A percentile compares a stretch with the other conserved stretches of the same genome.
Conservation (phyloP, 768 basidiomycete species). For the Hypholoma sublateritium region DNA sequence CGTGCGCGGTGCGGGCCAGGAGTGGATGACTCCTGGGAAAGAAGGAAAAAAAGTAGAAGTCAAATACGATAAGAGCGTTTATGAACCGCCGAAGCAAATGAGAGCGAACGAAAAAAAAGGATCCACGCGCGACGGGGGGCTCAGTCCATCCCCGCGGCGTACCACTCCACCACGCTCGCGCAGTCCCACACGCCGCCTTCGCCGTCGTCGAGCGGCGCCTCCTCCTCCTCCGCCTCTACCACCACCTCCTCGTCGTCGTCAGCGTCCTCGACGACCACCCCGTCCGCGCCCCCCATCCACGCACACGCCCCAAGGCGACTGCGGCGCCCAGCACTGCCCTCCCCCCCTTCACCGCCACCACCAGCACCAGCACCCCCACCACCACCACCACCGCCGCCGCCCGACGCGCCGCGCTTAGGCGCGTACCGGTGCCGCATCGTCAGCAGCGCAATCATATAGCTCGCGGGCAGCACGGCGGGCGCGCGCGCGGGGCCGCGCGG, state of each 20-base stretch:
- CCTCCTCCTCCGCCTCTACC: too few relatives aligned
- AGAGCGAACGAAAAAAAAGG: not conserved
- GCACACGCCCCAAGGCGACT: slow-evolving; percentile 2
- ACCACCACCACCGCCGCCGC: not conserved
- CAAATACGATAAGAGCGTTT: not conserved
- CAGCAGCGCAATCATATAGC: slow-evolving; percentile 23
- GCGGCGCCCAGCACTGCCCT: not conserved
- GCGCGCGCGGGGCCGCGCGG: not conserved
- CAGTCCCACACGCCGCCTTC: slow-evolving; percentile 1
- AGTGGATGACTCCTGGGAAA: too few relatives aligned
- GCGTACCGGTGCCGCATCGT: slow-evolving; percentile 19
- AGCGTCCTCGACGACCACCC: slow-evolving; percentile 1
- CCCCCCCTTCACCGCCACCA: too few relatives aligned
- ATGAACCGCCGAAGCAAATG: not conserved
- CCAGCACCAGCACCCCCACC: not conserved
- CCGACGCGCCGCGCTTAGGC: not conserved
- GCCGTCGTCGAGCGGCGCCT: not conserved
- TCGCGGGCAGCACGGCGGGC: slow-evolving; percentile 10
- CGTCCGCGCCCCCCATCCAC: slow-evolving; percentile 3
- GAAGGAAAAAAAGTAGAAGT: too few relatives aligned
- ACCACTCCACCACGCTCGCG: slow-evolving; percentile 5
- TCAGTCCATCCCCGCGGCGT: slow-evolving; percentile 1
- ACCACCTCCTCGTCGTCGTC: not conserved
- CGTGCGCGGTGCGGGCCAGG: too few relatives aligned
- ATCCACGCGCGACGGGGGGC: not conserved